These are phyloP conservation scores for Amaranthus cruentus DNA, from an alignment of 148 eudicot species.

Conservation along the genomic window DNA sequence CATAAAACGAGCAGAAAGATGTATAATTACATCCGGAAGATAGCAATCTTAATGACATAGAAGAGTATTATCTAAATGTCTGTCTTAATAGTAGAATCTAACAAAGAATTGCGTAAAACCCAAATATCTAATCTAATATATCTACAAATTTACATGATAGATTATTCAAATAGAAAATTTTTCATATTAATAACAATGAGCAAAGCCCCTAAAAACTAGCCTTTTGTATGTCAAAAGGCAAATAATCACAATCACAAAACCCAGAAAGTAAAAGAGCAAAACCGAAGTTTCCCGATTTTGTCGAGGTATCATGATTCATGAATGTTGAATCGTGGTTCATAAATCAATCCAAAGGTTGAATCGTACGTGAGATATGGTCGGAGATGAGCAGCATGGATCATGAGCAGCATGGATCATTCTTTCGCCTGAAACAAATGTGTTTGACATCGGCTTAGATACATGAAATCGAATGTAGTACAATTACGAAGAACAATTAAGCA, in stretches of 20 bases:
- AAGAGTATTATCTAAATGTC: not conserved
- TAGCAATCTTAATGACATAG: not conserved
- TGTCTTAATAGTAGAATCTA: not conserved
- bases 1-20: not conserved
- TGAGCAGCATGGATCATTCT: not conserved
- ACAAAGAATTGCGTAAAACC: not conserved
- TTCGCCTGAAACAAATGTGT: slow-evolving; percentile 10
- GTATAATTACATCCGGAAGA: not conserved
- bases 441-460: not conserved
- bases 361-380: not conserved
- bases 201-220: not conserved
- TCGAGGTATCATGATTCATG: not conserved
- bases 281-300: not conserved
- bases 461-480: not conserved
- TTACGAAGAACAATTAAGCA: not conserved
- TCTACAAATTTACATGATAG: slow-evolving; percentile 2
- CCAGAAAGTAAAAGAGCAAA: not conserved
- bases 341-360: not conserved
- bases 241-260: slow-evolving; percentile 6
- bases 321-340: slow-evolving; percentile 4
- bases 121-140: not conserved
- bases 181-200: not conserved
- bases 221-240: not conserved
- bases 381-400: not conserved
- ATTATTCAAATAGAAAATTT: not conserved